Base-by-base conservation (phyloP, 441 rosid genomes). In the Bruguiera hainesii region DNA sequence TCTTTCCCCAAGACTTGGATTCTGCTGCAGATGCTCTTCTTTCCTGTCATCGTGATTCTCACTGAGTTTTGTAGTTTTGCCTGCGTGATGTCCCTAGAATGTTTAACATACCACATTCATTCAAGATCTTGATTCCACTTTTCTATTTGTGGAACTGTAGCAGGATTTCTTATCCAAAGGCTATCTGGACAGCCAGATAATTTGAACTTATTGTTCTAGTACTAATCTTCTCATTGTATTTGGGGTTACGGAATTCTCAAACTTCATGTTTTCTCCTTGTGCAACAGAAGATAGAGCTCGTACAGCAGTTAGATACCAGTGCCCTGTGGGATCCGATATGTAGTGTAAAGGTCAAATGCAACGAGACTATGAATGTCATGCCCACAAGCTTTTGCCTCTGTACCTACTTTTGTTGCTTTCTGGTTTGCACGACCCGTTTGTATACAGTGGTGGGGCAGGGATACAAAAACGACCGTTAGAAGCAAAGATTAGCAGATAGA, bases 1-100 rank as follows among this genome's bases (percentile, higher is more conserved):
- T 93, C 86, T 93, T 91, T 82, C 97, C 95, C 66, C 93, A 88
- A 4, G 98, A 93, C 68, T 68, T 83, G 77, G 97, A 89, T 78
- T 73, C 96, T 26, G 85, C 88, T 11, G 95, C 93, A 52, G 91
- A 89, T 75, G 89, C 96, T 73, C 71, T 87, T 68, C 93, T 89
- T 76, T 70, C 88, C 1, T 86, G 88, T 58, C 69, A 37, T 46
- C 55, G 49, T 6, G 81, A 80, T 13, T 63, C 73, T 33, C 60
- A 26, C 21, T 65, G 65, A 79, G 64, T 60, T 50, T 39, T 29
- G 1, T 1, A 37, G 15, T 23, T 11, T 11, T 42, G 48, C 5
- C 5, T 13, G 48, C 48, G 13, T 42, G 48, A 42, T 42, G 48
- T 3, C 48, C 48, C 15, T 13, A 42, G 48, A 39, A 11, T 3